These are phyloP conservation scores for Geotrichum aggregatum DNA, from an alignment of 1,139 yeast genomes.

Conservation along the genomic window DNA sequence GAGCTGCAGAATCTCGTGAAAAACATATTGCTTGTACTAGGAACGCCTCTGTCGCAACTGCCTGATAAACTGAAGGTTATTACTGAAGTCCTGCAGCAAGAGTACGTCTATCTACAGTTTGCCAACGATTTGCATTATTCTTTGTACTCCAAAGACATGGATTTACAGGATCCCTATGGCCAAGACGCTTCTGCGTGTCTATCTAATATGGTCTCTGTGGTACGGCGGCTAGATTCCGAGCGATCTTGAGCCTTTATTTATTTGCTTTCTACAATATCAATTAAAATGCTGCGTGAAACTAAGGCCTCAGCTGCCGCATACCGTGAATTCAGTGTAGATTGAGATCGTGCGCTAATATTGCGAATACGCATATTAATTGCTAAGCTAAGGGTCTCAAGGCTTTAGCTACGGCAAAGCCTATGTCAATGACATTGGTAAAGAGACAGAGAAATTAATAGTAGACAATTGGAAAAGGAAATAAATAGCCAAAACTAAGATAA, in stretches of 20 bases:
- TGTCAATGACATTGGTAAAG: no score
- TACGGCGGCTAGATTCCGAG: constrained; percentile 1
- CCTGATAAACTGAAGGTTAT: constrained; percentile 34
- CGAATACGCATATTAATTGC: no score
- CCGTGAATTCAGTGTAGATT: no score
- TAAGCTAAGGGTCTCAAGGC: no score
- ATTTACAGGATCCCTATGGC: constrained; percentile 2
- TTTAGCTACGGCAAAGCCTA: no score
- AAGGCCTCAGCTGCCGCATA: no score
- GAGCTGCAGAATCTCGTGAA: constrained; percentile 37
- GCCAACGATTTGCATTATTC: constrained; percentile 31
- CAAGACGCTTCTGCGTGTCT: background rate
- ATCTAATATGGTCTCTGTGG: background rate
- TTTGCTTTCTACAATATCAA: background rate
- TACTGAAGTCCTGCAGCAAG: constrained; percentile 32
- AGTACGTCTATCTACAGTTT: constrained; percentile 34
- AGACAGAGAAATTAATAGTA: no score
- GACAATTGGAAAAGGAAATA: no score
- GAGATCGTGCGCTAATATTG: no score
- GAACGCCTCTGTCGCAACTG: constrained; percentile 34
- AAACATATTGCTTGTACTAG: constrained; percentile 33
- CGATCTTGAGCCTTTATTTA: background rate
- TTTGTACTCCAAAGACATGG: constrained; percentile 5
- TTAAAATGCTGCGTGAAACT: no score
- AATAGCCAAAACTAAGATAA: no score